A percentile compares a stretch with the other conserved stretches of the same genome.
These are phyloP conservation scores for Yamadazyma laniorum DNA, from an alignment of 805 yeast species.

Conservation along the genomic window DNA sequence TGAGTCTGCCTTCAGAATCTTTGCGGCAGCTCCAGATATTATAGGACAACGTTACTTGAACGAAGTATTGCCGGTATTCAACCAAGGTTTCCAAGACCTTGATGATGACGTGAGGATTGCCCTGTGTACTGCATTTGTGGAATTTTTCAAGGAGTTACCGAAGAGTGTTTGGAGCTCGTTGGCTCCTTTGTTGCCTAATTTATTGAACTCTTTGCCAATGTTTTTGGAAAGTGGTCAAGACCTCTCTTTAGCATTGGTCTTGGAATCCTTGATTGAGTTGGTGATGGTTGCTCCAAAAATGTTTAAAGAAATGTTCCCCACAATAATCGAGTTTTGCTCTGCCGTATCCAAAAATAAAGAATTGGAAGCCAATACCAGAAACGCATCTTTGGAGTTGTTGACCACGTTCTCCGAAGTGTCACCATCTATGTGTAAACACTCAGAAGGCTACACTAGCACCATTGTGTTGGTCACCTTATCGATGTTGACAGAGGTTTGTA, in stretches of 20 bases:
- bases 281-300: conserved; percentile 93
- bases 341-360: conserved; percentile 79
- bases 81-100: conserved; percentile 74
- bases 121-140: conserved; percentile 88
- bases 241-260: conserved; percentile 77
- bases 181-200: conserved; percentile 75
- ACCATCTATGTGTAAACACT: conserved; percentile 90
- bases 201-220: conserved; percentile 84
- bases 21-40: conserved; percentile 79
- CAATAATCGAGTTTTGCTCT: conserved; percentile 84
- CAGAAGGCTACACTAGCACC: conserved; percentile 65
- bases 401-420: conserved; percentile 91
- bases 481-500: conserved; percentile 90
- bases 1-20: conserved; percentile 88
- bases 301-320: conserved; percentile 86
- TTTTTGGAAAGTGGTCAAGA: conserved; percentile 78
- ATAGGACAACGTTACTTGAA: conserved; percentile 58
- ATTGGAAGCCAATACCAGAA: conserved; percentile 73
- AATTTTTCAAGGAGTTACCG: conserved; percentile 80
- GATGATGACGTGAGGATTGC: conserved; percentile 85
- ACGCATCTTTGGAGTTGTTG: conserved; percentile 83
- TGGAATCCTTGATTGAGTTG: conserved; percentile 84
- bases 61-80: conserved; percentile 66
- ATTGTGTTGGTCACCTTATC: conserved; percentile 72
- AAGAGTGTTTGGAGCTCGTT: conserved; percentile 74